phyloP scores from a whole-genome alignment of 2,329 filamentous ascomycete genomes.

The Aspergillus sp. region DNA sequence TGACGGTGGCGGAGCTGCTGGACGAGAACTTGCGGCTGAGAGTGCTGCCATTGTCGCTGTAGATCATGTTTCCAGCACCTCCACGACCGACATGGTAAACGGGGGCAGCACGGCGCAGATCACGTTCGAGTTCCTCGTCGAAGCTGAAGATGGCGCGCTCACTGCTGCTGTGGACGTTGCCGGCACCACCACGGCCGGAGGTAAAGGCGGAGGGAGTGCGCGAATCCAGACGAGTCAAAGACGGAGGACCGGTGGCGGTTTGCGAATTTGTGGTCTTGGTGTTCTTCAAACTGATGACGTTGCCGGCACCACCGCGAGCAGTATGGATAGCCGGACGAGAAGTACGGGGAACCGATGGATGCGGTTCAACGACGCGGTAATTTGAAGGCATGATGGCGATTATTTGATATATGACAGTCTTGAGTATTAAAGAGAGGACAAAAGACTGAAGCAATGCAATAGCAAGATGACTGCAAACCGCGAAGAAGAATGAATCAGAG shows the following conservation, averaged over 20 bases:
- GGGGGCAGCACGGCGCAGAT: constrained; percentile 53
- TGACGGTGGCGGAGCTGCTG: constrained; percentile 30
- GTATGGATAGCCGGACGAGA: constrained; percentile 46
- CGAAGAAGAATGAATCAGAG: background rate
- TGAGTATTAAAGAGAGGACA: background rate
- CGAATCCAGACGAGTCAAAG: constrained; percentile 45
- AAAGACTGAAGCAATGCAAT: background rate
- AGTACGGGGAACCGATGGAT: constrained; percentile 51
- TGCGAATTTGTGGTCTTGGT: constrained; percentile 46
- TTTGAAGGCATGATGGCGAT: constrained; percentile 21
- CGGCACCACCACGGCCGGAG: constrained; percentile 52
- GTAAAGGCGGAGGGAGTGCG: constrained; percentile 37
- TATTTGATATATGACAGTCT: constrained; percentile 1
- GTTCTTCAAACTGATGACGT: constrained; percentile 50
- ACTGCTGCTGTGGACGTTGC: constrained; percentile 49
- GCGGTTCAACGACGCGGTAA: constrained; percentile 58
- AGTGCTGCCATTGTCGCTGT: constrained; percentile 19
- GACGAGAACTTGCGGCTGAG: constrained; percentile 33
- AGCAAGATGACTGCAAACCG: constrained; percentile 11
- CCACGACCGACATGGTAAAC: constrained; percentile 62
- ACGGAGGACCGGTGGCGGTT: constrained; percentile 43
- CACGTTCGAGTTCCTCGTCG: constrained; percentile 60
- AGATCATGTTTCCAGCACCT: constrained; percentile 53
- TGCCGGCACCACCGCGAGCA: constrained; percentile 57
- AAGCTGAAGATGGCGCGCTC: constrained; percentile 62